These are phyloP conservation scores for Setaria italica DNA, from an alignment of 202 grass and related monocot genomes.

Conservation along the genomic window DNA sequence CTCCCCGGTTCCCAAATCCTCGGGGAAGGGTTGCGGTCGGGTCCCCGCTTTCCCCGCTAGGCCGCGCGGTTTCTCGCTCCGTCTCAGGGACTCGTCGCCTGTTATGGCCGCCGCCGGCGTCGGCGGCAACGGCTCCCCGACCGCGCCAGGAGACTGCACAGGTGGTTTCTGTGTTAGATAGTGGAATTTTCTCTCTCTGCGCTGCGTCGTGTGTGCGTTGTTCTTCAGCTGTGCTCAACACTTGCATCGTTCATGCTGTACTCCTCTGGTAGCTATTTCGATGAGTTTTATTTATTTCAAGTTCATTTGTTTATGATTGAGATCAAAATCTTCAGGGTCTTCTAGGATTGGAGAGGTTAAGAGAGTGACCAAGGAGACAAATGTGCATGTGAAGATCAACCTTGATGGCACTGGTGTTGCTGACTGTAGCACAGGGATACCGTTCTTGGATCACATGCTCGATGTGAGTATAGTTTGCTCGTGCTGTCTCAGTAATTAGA, in stretches of 20 bases:
- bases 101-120: slow-evolving; percentile 36
- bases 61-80: neutral
- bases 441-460: slow-evolving; percentile 94
- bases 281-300: no score
- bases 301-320: no score
- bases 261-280: neutral
- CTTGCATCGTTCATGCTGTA: neutral
- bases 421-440: slow-evolving; percentile 76
- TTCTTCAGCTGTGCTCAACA: neutral
- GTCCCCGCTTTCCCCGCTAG: neutral
- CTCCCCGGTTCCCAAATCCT: slow-evolving; percentile 8
- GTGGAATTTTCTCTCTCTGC: neutral
- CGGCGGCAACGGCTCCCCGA: slow-evolving; percentile 40
- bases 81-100: slow-evolving; percentile 22
- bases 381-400: slow-evolving; percentile 89
- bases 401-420: slow-evolving; percentile 85
- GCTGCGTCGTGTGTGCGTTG: neutral
- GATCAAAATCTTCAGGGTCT: no score
- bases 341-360: slow-evolving; percentile 73
- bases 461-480: slow-evolving; percentile 62
- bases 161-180: neutral
- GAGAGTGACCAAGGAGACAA: slow-evolving; percentile 85
- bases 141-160: neutral
- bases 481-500: neutral
- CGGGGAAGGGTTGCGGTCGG: neutral